Evolutionary conservation across 1,284 basidiomycete species (phyloP).

Genomic region (Lignosus rhinocerotis): DNA sequence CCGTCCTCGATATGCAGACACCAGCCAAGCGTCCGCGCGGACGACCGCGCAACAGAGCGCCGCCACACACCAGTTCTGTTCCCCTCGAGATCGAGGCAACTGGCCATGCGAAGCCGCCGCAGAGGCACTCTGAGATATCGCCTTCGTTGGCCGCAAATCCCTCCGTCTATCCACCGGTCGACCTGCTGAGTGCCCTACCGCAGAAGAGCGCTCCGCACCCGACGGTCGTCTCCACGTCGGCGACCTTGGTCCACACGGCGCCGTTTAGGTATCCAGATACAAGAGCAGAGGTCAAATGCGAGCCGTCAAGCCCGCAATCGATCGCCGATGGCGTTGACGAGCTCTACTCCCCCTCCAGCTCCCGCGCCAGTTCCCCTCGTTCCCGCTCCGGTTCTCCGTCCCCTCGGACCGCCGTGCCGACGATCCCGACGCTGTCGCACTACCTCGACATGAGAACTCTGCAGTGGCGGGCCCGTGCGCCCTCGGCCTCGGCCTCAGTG

Average conservation of each 20-base stretch:
- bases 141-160: too few species aligned
- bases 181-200: constrained; percentile 11
- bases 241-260: constrained; percentile 13
- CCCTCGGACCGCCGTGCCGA: neutral
- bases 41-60: constrained; percentile 16
- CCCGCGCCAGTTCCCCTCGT: neutral
- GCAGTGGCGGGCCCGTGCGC: constrained; percentile 15
- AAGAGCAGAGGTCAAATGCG: neutral
- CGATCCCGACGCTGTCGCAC: constrained; percentile 1
- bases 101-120: too few species aligned
- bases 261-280: constrained; percentile 16
- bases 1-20: neutral
- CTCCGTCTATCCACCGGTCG: neutral
- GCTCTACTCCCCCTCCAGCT: neutral
- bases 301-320: neutral
- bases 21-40: constrained; percentile 15
- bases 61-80: neutral
- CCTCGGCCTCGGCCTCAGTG: neutral
- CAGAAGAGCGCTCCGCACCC: constrained; percentile 15
- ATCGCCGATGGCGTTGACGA: neutral
- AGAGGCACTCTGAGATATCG: too few species aligned
- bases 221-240: neutral
- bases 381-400: neutral
- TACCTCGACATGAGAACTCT: constrained; percentile 18
- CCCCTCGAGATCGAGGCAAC: too few species aligned